Base-by-base conservation (phyloP, 257 asterid genomes). In the Echites panduratus region DNA sequence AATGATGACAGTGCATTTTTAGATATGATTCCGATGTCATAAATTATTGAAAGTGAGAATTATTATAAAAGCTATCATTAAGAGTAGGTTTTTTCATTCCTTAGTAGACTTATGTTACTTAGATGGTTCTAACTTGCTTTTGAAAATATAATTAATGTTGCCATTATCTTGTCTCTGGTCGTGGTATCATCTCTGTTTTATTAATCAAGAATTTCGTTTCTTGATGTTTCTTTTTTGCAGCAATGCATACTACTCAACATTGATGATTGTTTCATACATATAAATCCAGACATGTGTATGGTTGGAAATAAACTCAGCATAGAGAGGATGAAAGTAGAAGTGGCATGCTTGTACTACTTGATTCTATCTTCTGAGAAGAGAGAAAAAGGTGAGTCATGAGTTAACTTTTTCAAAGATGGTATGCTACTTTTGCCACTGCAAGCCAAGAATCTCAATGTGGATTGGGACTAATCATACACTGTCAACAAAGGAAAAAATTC, bases 311-410 rank as follows among this genome's bases (percentile, higher is more conserved):
- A 79, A 22, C 82, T 82, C 77, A 77, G 77, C 85, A 77, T 92
- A 52, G 97, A 92, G 79, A 87, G 80, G 76, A 77, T 95, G 84
- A 89, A 86, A 85, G 85, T 82, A 76, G 96, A 88, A 77, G 83
- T 89, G 84, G 96, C 98, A 63, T 92, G 99, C 87, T 82, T 81
- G 83, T 90, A 87, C 85, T 95, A 79, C 80, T 75, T 92, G 78
- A 87, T 84, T 74, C 90, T 90, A 56, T 78, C 91, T 52, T 74
- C 68, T 61, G 89, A 83, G 79, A 90, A 87, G 86, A 85, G 94
- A 85, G 87, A 90, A 53, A 81, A 81, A 84, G 99, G 99, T 90
- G 38, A 85, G 43, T 65, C 38, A 48, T 61, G 66, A 70, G 26
- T 71, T 54, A 73, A 65, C 74, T 74, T 64, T 22, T 70, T 45